phyloP scores from a whole-genome alignment of 2,329 filamentous ascomycete genomes.

The Cordyceps javanica region DNA sequence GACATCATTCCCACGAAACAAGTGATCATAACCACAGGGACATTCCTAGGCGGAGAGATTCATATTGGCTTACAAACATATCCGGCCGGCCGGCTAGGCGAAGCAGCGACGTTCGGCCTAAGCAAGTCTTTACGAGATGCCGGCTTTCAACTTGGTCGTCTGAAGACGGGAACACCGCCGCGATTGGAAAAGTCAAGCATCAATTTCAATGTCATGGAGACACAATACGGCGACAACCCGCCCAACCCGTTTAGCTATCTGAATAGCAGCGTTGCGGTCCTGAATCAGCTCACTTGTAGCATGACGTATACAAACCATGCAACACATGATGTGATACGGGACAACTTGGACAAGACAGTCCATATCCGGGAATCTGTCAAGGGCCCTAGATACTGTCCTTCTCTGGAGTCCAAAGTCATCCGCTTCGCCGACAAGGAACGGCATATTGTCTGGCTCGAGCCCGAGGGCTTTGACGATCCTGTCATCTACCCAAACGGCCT shows the following conservation, averaged over 20 bases:
- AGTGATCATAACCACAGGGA: slow-evolving; percentile 93
- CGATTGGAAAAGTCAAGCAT: slow-evolving; percentile 78
- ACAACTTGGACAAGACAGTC: slow-evolving; percentile 90
- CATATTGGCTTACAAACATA: slow-evolving; percentile 83
- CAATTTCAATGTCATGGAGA: slow-evolving; percentile 64
- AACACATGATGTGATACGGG: slow-evolving; percentile 76
- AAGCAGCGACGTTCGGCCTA: slow-evolving; percentile 85
- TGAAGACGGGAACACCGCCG: slow-evolving; percentile 95
- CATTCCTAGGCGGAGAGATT: slow-evolving; percentile 92
- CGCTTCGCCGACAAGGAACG: slow-evolving; percentile 73
- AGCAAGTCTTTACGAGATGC: slow-evolving; percentile 86
- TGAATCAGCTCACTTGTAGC: slow-evolving; percentile 80
- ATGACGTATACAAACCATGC: slow-evolving; percentile 79
- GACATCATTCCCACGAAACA: slow-evolving; percentile 72
- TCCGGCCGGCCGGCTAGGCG: slow-evolving; percentile 86
- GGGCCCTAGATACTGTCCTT: slow-evolving; percentile 92
- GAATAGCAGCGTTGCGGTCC: slow-evolving; percentile 69
- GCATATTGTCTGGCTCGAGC: slow-evolving; percentile 95
- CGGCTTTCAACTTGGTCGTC: slow-evolving; percentile 78
- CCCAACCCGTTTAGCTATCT: slow-evolving; percentile 89
- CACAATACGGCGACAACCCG: slow-evolving; percentile 76
- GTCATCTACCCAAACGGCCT: slow-evolving; percentile 95
- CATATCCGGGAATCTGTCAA: slow-evolving; percentile 95
- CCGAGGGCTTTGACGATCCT: slow-evolving; percentile 85
- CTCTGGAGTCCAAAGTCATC: slow-evolving; percentile 88